Base-by-base conservation (phyloP, 2,329 filamentous ascomycete genomes). In the Pseudogymnoascus sp. region DNA sequence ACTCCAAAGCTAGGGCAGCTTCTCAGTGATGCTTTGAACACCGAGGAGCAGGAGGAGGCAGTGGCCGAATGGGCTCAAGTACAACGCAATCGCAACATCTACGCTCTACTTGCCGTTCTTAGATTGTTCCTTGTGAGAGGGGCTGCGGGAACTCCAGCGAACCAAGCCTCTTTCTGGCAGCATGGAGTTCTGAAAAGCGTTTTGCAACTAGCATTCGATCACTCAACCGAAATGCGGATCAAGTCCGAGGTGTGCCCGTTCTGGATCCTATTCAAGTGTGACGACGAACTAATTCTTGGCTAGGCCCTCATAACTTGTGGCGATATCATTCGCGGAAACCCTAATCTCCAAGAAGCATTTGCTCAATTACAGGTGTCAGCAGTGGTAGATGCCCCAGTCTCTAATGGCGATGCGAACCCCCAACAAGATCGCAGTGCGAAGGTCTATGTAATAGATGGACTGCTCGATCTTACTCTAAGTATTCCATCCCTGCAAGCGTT, bases 381-480 rank as follows among this genome's bases (percentile, higher is more conserved):
- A 28, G 82, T 88, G 8, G 72, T 84, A 56, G 78, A 81, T 35
- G 69, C 73, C 53, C 68, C 72, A 8, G 68, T 68, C 59, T 69
- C 67, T 63, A 76, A 78, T 64, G 79, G 77, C 33, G 76, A 79
- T 53, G 70, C 73, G 22, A 56, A 33, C 6, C 28, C 16, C n/a
- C 69, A 73, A 43, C 77, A 73, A 65, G 85, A 85, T 65, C 81
- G 80, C n/a, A 75, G 81, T 8, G 77, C 81, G 12, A 84, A 84
- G 63, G 86, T 93, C 35, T 96, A 96, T 75, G 91, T 99, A 31
- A 96, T 99, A 70, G 93, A 98, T 74, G 95, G 91, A 1, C 80
- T 99, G 16, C 80, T 99, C 59, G 91, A 97, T 69, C 78, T 97
- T 46, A 87, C 89, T 0, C 79, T 99, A 7, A 87, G 87, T 63